Evolutionary conservation across 352 stramenopile species (phyloP), one percentile per base, ranked within the genome.

Genomic region (Globisporangium perplexum): DNA sequence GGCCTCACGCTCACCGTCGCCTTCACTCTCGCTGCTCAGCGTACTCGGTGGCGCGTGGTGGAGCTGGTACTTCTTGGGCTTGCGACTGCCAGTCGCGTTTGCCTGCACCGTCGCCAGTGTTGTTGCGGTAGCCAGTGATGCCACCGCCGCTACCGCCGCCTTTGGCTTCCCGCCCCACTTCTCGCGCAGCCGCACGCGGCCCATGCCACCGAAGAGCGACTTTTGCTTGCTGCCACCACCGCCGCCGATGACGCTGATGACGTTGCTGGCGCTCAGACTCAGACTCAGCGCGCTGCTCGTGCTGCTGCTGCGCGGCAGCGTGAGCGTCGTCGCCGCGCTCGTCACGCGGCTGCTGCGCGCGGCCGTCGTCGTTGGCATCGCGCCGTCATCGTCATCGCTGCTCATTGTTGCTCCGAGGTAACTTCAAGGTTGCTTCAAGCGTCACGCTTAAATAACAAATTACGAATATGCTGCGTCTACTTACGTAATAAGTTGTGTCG

Each of bases 141-240:
- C 49, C 1, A 64, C 53, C 7, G 14, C 26, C 7, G 33, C 7
- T 5, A n/a, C 31, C 30, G 55, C 59, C 33, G 54, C 57, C 10
- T 59, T 63, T 8, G 57, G 50, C 38, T 58, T 57, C 4, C 43
- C 50, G 44, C 60, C 72, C 73, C 71, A 83, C 31, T 83, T 83
- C 30, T 79, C 72, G 6, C 72, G 67, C 2, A 44, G 39, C 39
- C 41, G 41, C 20, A 46, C 41, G 7, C 41, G 18, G 12, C 62
- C 60, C 72, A 83, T 83, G 57, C 72, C 56, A 20, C 53, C 54
- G 61, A 82, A 82, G 35, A 82, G 72, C 50, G 69, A 83, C 41
- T 70, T 74, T 36, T 79, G 69, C 36, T 60, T 65, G 41, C 26
- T 26, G 7, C 33, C 20, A 26, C 24, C 35, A 8, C n/a, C 47